These are phyloP conservation scores for Trichopus zeylanicus DNA, from an alignment of 116 monocot species.

Conservation along the genomic window DNA sequence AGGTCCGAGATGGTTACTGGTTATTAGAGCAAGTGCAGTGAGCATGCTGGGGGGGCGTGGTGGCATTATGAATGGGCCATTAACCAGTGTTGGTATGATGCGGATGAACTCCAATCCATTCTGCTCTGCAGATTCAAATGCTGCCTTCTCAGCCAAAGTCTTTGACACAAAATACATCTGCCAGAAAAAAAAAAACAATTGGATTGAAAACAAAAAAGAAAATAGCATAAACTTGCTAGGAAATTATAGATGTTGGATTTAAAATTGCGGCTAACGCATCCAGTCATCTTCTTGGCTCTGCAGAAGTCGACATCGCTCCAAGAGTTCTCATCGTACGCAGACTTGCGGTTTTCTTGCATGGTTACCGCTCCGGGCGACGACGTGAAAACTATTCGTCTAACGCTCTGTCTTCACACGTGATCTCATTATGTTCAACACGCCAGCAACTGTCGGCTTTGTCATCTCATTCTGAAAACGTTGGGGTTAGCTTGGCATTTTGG, in stretches of 20 bases:
- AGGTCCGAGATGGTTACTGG: conserved; percentile 26
- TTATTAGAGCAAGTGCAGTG: conserved; percentile 1
- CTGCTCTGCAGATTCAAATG: conserved; percentile 31
- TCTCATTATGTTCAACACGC: conserved; percentile 1
- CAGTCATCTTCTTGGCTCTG: background rate
- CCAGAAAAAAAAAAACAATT: background rate
- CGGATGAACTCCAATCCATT: conserved; percentile 25
- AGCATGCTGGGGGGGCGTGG: conserved; percentile 4
- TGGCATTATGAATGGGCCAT: conserved; percentile 14
- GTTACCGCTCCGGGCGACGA: conserved; percentile 1
- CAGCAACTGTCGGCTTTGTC: conserved; percentile 6
- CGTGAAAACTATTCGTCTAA: conserved; percentile 2
- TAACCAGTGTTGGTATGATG: conserved; percentile 24
- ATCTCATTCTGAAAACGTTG: conserved; percentile 11
- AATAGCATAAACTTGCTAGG: background rate
- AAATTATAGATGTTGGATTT: background rate
- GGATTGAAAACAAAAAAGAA: background rate
- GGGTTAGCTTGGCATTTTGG: too few species aligned
- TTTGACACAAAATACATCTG: conserved; percentile 42
- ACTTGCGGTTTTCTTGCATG: background rate
- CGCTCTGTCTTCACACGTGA: conserved; percentile 7
- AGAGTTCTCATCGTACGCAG: conserved; percentile 5
- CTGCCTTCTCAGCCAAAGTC: conserved; percentile 36
- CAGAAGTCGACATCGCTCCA: conserved; percentile 14
- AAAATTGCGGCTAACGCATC: background rate